phyloP scores from a whole-genome alignment of 2,329 filamentous ascomycete genomes.

The Paradendryphiella salina region DNA sequence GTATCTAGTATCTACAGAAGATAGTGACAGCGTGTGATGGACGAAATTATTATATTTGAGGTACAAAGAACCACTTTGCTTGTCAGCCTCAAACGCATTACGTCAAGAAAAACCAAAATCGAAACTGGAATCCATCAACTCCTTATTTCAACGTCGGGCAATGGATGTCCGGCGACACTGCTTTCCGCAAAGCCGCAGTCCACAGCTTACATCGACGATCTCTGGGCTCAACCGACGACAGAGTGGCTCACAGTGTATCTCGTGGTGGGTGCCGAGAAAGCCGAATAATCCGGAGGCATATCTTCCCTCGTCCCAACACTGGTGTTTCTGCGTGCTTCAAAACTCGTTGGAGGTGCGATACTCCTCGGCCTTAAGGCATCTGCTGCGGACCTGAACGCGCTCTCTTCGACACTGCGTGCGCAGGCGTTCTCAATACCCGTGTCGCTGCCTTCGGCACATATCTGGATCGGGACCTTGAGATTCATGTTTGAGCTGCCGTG shows the following conservation, averaged over 20 bases:
- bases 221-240: not conserved
- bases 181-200: no score
- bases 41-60: no score
- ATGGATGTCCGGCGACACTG: not conserved
- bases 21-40: not conserved
- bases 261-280: conserved; percentile 19
- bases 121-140: not conserved
- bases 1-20: not conserved
- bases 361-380: conserved; percentile 45
- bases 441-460: conserved; percentile 47
- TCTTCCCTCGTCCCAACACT: conserved; percentile 24
- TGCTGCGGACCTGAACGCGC: conserved; percentile 31
- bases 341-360: conserved; percentile 33
- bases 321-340: conserved; percentile 8
- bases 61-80: not conserved
- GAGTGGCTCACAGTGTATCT: conserved; percentile 11
- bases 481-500: conserved; percentile 40
- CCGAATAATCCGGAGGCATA: conserved; percentile 37
- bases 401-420: conserved; percentile 35
- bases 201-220: not conserved
- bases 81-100: not conserved
- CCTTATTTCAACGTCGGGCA: no score
- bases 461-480: conserved; percentile 53
- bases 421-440: conserved; percentile 41
- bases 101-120: not conserved